These are phyloP conservation scores for Kodamaea neixiangensis DNA, from an alignment of 805 yeast species.

Conservation along the genomic window DNA sequence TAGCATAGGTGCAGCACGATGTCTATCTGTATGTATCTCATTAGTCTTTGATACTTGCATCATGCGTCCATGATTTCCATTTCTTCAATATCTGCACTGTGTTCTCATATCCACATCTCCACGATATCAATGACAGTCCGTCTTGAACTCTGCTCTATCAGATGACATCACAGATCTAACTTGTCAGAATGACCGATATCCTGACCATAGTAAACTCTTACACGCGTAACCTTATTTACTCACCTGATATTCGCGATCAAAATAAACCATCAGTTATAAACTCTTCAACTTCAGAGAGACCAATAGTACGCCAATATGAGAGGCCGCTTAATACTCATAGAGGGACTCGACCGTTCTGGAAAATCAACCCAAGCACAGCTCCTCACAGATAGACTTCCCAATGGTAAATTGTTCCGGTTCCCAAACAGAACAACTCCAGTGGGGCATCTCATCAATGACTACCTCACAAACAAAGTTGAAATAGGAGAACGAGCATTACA, in stretches of 20 bases:
- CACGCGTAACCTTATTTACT: neutral
- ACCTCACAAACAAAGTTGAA: slow-evolving; percentile 55
- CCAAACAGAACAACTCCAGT: slow-evolving; percentile 86
- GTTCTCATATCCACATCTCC: no score
- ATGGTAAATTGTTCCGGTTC: slow-evolving; percentile 60
- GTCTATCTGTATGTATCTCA: no score
- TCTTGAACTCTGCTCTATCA: no score
- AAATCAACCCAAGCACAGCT: slow-evolving; percentile 77
- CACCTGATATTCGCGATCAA: neutral
- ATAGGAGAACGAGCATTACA: slow-evolving; percentile 83
- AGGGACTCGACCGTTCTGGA: slow-evolving; percentile 95
- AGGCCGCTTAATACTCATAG: slow-evolving; percentile 79
- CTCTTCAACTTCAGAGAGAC: no score
- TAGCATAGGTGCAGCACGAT: no score
- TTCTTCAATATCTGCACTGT: no score
- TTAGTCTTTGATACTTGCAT: no score
- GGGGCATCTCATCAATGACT: slow-evolving; percentile 76
- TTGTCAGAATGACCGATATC: no score
- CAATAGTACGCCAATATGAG: slow-evolving; percentile 32
- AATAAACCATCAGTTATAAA: neutral
- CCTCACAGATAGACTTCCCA: slow-evolving; percentile 20
- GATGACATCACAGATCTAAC: no score
- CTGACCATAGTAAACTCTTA: neutral
- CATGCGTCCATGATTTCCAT: no score
- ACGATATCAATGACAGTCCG: no score